These are phyloP conservation scores for Fallopia convolvulus DNA, from an alignment of 148 eudicot species.

Conservation along the genomic window DNA sequence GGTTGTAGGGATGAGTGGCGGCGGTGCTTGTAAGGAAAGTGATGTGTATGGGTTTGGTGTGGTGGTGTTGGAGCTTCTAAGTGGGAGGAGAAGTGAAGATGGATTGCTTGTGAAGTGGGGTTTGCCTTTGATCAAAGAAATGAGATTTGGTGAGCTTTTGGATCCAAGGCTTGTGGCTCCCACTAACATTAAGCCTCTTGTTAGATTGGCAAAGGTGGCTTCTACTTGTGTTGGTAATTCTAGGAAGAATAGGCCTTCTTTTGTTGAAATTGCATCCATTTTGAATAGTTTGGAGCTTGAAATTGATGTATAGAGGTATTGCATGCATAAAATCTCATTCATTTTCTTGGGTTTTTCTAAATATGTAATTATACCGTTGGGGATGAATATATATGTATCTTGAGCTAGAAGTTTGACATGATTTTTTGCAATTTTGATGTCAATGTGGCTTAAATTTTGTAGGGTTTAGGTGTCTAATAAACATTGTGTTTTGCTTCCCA, in stretches of 20 bases:
- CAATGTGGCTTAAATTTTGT: not conserved
- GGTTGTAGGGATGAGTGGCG: slow-evolving; percentile 26
- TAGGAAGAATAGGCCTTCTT: slow-evolving; percentile 59
- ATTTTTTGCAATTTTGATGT: not conserved
- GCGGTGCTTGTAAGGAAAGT: slow-evolving; percentile 64
- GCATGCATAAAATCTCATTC: not conserved
- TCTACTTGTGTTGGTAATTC: slow-evolving; percentile 76
- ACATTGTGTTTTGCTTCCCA: not conserved
- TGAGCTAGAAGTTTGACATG: not conserved
- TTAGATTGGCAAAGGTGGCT: slow-evolving; percentile 74
- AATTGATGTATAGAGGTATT: not conserved
- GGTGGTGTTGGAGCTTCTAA: slow-evolving; percentile 72
- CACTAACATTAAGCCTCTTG: slow-evolving; percentile 38
- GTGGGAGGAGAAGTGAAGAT: slow-evolving; percentile 57
- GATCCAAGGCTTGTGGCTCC: slow-evolving; percentile 58
- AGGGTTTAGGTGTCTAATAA: not conserved
- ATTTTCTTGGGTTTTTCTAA: not conserved
- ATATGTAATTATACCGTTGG: not conserved
- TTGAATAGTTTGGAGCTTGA: slow-evolving; percentile 49
- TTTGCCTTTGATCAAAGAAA: slow-evolving; percentile 75
- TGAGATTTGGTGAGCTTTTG: slow-evolving; percentile 55
- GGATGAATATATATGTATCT: not conserved
- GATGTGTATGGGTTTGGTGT: slow-evolving; percentile 91
- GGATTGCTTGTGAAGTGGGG: slow-evolving; percentile 70
- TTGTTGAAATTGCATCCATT: slow-evolving; percentile 55